Conservation (phyloP, 495 filamentous ascomycete genomes). For the Neurospora sp. region DNA sequence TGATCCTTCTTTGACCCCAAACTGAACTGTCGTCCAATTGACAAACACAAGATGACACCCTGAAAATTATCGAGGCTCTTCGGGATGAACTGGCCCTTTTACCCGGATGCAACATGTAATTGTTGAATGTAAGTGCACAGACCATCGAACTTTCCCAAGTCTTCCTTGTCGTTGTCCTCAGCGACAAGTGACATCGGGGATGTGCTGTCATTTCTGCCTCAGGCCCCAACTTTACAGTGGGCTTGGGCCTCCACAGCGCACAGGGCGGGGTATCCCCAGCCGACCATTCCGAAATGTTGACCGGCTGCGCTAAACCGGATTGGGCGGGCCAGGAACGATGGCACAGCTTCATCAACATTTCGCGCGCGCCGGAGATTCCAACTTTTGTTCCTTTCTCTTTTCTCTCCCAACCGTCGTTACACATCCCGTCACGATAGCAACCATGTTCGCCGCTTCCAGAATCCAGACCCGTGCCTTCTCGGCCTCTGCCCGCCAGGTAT, state of each 20-base stretch:
- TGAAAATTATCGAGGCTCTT: background rate
- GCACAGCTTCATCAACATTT: background rate
- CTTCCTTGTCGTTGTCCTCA: background rate
- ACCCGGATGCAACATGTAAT: background rate
- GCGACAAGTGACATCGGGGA: background rate
- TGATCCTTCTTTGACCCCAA: background rate
- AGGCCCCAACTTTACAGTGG: background rate
- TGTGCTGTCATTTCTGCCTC: background rate
- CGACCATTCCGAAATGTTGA: background rate
- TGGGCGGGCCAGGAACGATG: background rate
- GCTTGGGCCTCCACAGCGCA: conserved; percentile 12
- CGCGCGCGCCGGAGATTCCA: background rate
- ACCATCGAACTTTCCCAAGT: background rate
- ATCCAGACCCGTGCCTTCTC: conserved; percentile 91
- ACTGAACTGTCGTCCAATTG: background rate
- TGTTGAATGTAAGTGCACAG: background rate
- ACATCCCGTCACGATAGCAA: background rate
- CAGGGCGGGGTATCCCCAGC: conserved; percentile 1
- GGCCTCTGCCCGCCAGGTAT: conserved; percentile 79
- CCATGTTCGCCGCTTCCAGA: conserved; percentile 71
- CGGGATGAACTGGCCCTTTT: background rate
- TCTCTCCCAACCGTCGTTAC: background rate
- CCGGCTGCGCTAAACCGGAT: background rate
- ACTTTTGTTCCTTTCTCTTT: background rate
- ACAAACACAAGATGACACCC: background rate